Evolutionary conservation across 108 stramenopile species (phyloP).

Genomic region (Pseudonitzschia pungens): DNA sequence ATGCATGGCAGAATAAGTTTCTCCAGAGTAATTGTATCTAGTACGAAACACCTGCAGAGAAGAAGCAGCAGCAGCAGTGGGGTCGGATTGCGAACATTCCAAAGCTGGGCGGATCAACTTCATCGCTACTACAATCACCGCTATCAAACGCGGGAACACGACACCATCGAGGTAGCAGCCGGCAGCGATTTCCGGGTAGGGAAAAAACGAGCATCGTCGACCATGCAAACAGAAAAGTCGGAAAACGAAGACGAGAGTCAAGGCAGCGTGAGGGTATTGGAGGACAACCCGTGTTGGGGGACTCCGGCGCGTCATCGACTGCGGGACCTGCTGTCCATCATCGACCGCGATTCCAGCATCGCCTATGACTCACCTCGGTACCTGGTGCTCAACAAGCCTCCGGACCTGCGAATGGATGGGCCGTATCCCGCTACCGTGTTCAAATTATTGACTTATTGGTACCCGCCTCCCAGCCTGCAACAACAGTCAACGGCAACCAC

Average conservation of each 20-base stretch:
- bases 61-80: neutral
- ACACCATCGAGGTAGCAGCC: no score
- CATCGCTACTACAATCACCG: neutral
- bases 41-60: neutral
- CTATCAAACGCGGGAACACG: no score
- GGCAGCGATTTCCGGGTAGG: no score
- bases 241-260: neutral
- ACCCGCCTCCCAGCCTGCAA: slow-evolving; percentile 53
- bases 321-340: slow-evolving; percentile 45
- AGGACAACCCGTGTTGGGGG: slow-evolving; percentile 79
- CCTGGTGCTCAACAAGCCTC: slow-evolving; percentile 78
- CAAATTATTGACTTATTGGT: slow-evolving; percentile 76
- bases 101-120: neutral
- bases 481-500: no score
- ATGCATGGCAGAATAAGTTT: neutral
- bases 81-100: neutral
- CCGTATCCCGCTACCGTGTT: slow-evolving; percentile 66
- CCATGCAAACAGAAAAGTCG: neutral
- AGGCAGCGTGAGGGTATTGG: neutral
- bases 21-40: neutral
- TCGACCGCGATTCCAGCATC: slow-evolving; percentile 34
- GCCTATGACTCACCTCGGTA: slow-evolving; percentile 66
- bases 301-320: slow-evolving; percentile 47
- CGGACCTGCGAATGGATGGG: slow-evolving; percentile 90
- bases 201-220: no score